These are phyloP conservation scores for Escovopsis sp. DNA, from an alignment of 2,329 filamentous ascomycete genomes.

Conservation along the genomic window DNA sequence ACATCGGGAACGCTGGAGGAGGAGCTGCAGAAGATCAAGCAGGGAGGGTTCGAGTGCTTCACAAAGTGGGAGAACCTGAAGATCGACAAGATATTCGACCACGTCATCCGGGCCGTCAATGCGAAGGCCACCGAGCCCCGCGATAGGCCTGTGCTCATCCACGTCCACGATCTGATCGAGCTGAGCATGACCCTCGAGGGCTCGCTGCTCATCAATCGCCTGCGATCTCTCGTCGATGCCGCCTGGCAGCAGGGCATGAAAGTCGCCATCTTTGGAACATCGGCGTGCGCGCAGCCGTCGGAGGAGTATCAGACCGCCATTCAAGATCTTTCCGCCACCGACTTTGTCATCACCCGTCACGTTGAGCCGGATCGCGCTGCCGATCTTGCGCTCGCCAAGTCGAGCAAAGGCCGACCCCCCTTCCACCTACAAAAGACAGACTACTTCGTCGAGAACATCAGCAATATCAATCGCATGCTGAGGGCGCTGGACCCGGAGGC, in stretches of 20 bases:
- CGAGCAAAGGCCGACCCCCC: neutral
- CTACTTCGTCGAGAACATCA: conserved; percentile 29
- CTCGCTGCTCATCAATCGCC: conserved; percentile 49
- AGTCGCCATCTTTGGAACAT: conserved; percentile 70
- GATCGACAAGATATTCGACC: conserved; percentile 40
- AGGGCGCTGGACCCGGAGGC: conserved; percentile 18
- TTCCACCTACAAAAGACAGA: conserved; percentile 21
- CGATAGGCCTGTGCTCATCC: conserved; percentile 50
- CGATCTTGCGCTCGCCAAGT: conserved; percentile 1
- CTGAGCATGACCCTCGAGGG: conserved; percentile 57
- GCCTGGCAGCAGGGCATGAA: conserved; percentile 56
- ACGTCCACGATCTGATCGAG: conserved; percentile 69
- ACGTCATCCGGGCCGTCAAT: conserved; percentile 36
- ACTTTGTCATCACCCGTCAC: conserved; percentile 25
- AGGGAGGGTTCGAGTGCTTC: conserved; percentile 22
- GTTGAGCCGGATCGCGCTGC: conserved; percentile 17
- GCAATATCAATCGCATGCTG: conserved; percentile 33
- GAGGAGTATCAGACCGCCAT: conserved; percentile 27
- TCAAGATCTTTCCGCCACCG: conserved; percentile 24
- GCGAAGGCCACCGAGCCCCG: conserved; percentile 14
- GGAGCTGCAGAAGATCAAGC: conserved; percentile 29
- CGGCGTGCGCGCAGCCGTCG: conserved; percentile 38
- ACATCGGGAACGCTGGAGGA: conserved; percentile 22
- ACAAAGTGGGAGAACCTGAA: conserved; percentile 48
- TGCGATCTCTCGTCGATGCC: conserved; percentile 58